Evolutionary conservation across 768 basidiomycete species (phyloP).

Genomic region (Gymnopilus junonius): DNA sequence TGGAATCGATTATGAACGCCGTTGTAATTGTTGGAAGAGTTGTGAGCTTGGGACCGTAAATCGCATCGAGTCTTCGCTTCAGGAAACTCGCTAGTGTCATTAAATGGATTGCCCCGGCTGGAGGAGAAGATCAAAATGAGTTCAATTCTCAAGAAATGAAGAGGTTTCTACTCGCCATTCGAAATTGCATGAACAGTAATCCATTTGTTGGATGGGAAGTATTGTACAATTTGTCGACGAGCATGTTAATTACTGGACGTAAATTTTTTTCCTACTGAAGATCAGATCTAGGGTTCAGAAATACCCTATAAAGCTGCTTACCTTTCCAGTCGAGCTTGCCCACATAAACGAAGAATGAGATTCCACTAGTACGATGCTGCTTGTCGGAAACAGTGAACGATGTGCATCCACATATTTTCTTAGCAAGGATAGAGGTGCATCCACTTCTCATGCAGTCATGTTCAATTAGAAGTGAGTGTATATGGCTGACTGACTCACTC

Average conservation of each 20-base stretch:
- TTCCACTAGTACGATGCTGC: neutral
- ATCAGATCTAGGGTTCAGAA: neutral
- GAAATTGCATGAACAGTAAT: conserved; percentile 7
- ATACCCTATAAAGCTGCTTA: neutral
- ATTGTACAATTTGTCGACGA: neutral
- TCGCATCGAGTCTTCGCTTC: neutral
- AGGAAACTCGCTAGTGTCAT: conserved; percentile 1
- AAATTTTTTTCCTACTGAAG: neutral
- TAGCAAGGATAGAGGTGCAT: neutral
- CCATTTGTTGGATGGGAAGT: neutral
- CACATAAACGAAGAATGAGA: conserved; percentile 1
- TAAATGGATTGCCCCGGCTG: conserved; percentile 5
- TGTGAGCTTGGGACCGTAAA: too few species aligned
- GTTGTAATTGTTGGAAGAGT: neutral
- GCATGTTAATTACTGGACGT: neutral
- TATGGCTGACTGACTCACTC: neutral
- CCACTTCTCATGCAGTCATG: neutral
- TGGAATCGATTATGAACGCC: conserved; percentile 7
- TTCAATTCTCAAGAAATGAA: neutral
- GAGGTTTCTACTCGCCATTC: neutral
- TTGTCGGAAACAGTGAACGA: neutral
- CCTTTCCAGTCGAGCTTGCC: neutral
- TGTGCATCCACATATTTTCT: conserved; percentile 4
- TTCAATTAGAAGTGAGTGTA: neutral
- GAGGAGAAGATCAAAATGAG: neutral